These are phyloP conservation scores for Pinus tabuliformis DNA, from an alignment of 75 land plant genomes.

Conservation along the genomic window DNA sequence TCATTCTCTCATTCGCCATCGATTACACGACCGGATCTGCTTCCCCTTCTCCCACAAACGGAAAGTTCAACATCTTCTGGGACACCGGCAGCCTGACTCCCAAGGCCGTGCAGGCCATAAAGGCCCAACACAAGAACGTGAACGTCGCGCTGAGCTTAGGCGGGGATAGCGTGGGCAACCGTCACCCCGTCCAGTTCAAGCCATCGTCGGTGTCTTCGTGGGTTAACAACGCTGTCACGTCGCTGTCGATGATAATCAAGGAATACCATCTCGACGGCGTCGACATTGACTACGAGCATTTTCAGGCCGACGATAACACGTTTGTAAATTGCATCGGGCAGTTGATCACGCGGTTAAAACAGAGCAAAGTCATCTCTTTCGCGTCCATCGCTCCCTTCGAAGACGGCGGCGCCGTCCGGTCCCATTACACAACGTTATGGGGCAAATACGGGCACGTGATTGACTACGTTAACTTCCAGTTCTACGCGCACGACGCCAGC, in stretches of 20 bases:
- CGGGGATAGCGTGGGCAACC: constrained; percentile 22
- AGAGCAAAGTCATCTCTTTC: constrained; percentile 8
- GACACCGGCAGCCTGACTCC: constrained; percentile 22
- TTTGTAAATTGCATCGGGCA: constrained; percentile 22
- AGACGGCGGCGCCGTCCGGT: background rate
- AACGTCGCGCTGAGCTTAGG: constrained; percentile 34
- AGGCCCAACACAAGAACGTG: constrained; percentile 23
- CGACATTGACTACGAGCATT: constrained; percentile 31
- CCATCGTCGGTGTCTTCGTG: constrained; percentile 9
- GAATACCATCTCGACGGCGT: constrained; percentile 19
- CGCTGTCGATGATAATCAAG: constrained; percentile 22
- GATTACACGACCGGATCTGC: constrained; percentile 18
- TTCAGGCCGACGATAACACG: background rate
- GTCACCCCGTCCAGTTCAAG: constrained; percentile 2
- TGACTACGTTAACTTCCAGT: constrained; percentile 22
- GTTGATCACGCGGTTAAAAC: constrained; percentile 14
- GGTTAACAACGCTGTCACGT: constrained; percentile 30
- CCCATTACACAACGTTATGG: constrained; percentile 4
- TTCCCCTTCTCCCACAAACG: constrained; percentile 20
- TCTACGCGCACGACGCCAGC: constrained; percentile 36
- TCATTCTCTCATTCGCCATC: constrained; percentile 33
- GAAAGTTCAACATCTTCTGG: constrained; percentile 28
- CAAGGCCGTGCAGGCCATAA: constrained; percentile 21
- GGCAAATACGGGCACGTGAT: constrained; percentile 1
- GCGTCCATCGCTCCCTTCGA: constrained; percentile 30